Base-by-base conservation (phyloP, 2,329 filamentous ascomycete species). In the Fusarium robinianum region DNA sequence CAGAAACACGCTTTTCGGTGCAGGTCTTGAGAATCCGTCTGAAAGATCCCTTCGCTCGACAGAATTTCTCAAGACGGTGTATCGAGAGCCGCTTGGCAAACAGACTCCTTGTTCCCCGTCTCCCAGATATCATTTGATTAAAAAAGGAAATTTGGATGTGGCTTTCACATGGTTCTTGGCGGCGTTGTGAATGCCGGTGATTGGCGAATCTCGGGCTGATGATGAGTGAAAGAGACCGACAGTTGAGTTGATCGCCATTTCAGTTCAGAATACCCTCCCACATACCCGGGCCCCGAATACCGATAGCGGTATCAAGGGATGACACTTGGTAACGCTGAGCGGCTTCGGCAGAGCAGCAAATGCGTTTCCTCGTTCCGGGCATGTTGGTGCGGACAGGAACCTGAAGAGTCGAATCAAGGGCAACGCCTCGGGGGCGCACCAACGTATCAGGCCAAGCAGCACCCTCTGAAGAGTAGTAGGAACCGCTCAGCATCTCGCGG, bases 341-440 rank as follows among this genome's bases (percentile, higher is more conserved):
- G 41, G 75, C 79, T 64, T 85, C 81, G 10, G 78, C 72, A 30
- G 81, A 78, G 67, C 81, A 87, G 70, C 84, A 86, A 24, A 85
- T 74, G 57, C 84, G 78, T 71, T 88, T 88, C 50, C 79, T 73
- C 54, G 77, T 73, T 53, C 74, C 74, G 31, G 74, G 69, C 21
- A 77, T 60, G 15, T 58, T 72, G 41, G 70, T 70, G 42, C 67
- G 73, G 43, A 65, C 65, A 47, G 68, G 66, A 19, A 72, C 59
- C 66, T 74, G 65, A 30, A 63, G 40, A 43, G 59, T 60, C 19
- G 59, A 39, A n/a, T 65, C 61, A 2, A 59, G 56, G 14, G 46
- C 47, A 11, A 51, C 37, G 25, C 34, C 57, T 33, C 59, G 59
- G 33, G 72, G 63, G 25, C 68, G 72, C 42, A 72, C 63, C 46